Percentiles rank a stretch among this genome's conserved stretches.
phyloP scores from a whole-genome alignment of 257 asterid genomes.

The Nicotiana tomentosiformis region DNA sequence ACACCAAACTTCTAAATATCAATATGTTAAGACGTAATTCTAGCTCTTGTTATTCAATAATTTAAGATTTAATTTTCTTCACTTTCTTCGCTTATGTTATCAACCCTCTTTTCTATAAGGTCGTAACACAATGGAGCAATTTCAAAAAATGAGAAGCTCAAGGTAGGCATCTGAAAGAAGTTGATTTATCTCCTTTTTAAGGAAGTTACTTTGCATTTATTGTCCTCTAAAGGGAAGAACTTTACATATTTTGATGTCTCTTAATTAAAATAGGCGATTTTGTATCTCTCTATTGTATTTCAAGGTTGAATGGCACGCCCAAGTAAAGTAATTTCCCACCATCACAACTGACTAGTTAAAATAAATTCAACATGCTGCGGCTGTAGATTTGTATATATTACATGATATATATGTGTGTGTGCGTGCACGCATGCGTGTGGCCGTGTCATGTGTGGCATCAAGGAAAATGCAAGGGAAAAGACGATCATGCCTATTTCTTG shows the following conservation, averaged over 20 bases:
- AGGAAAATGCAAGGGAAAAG: not conserved
- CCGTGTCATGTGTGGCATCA: too few species aligned
- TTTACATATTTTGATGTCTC: too few species aligned
- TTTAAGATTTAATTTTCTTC: too few species aligned
- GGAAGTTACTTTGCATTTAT: not conserved
- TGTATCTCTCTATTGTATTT: too few species aligned
- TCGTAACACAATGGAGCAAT: not conserved
- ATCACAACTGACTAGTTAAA: not conserved
- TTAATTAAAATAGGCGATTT: too few species aligned
- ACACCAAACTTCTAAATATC: not conserved
- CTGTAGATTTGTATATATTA: too few species aligned
- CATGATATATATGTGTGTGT: not conserved
- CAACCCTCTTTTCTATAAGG: not conserved
- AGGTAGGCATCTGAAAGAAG: not conserved
- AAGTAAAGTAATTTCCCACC: too few species aligned
- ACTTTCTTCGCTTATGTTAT: too few species aligned
- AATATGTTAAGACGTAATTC: too few species aligned
- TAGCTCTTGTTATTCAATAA: too few species aligned
- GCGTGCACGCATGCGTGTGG: too few species aligned
- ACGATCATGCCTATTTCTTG: not conserved
- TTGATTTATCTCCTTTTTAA: not conserved
- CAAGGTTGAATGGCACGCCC: too few species aligned
- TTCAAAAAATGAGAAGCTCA: not conserved
- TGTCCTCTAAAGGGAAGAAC: not conserved
- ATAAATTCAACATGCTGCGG: not conserved